A percentile compares a stretch with the other conserved stretches of the same genome.
These are phyloP conservation scores for Umbellularia californica DNA, from an alignment of 164 flowering plant species.

Conservation along the genomic window DNA sequence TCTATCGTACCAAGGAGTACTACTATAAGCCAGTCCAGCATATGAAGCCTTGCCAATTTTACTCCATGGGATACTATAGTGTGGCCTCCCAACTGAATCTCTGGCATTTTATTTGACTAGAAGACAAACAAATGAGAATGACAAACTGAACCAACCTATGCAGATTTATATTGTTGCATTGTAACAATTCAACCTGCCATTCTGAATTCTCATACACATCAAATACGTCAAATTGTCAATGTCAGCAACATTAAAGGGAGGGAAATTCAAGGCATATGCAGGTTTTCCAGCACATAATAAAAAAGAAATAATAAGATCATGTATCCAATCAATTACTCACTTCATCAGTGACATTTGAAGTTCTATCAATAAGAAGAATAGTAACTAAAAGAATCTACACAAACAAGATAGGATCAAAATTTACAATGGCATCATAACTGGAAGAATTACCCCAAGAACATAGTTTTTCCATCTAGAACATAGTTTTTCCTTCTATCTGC, in stretches of 20 bases:
- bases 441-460: too few species aligned
- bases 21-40: constrained; percentile 78
- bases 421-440: not conserved
- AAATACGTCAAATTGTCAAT: not conserved
- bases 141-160: not conserved
- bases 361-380: not conserved
- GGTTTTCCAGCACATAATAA: not conserved
- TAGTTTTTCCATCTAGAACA: too few species aligned
- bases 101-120: constrained; percentile 14
- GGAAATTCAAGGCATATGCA: not conserved
- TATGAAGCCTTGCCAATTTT: constrained; percentile 25
- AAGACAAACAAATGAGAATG: not conserved
- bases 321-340: not conserved
- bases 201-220: not conserved
- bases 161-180: not conserved
- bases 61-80: constrained; percentile 51
- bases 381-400: not conserved
- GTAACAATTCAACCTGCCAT: not conserved
- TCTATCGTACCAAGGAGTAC: constrained; percentile 56
- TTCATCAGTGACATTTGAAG: not conserved
- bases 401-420: not conserved
- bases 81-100: constrained; percentile 24
- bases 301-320: not conserved
- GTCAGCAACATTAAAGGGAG: not conserved
- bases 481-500: too few species aligned